Conservation (phyloP, 768 basidiomycete species). For the Trametes cingulata region DNA sequence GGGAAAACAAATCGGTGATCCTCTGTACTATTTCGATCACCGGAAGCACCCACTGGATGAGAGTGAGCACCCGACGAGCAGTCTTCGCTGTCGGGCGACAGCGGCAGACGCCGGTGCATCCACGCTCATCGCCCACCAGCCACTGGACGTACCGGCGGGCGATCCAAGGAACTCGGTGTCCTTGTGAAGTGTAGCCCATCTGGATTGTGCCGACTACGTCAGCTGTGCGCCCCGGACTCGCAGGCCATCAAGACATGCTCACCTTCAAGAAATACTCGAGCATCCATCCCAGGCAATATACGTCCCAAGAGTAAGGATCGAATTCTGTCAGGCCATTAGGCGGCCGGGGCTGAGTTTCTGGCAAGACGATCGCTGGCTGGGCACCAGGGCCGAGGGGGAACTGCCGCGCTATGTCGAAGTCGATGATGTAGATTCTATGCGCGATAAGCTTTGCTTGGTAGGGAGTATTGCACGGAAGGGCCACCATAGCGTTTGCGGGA, state of each 20-base stretch:
- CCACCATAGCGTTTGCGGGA: neutral
- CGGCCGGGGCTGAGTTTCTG: neutral
- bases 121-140: neutral
- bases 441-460: neutral
- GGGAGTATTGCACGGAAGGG: neutral
- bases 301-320: neutral
- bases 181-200: too few species aligned
- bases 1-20: too few species aligned
- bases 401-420: slow-evolving; percentile 6
- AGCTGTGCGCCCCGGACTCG: too few species aligned
- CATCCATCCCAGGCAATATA: slow-evolving; percentile 1
- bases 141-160: neutral
- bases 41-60: too few species aligned
- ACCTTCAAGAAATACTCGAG: neutral
- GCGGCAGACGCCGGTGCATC: neutral
- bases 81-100: too few species aligned
- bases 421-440: slow-evolving; percentile 7
- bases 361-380: neutral
- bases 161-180: neutral
- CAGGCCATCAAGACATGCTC: too few species aligned
- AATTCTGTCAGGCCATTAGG: neutral
- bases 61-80: too few species aligned
- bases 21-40: too few species aligned
- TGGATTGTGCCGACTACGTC: too few species aligned
- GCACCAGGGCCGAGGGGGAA: neutral